Evolutionary conservation across 176 grass and related monocot genomes (phyloP), one percentile per base, ranked within the genome.

Genomic region (Oryza meyeriana): DNA sequence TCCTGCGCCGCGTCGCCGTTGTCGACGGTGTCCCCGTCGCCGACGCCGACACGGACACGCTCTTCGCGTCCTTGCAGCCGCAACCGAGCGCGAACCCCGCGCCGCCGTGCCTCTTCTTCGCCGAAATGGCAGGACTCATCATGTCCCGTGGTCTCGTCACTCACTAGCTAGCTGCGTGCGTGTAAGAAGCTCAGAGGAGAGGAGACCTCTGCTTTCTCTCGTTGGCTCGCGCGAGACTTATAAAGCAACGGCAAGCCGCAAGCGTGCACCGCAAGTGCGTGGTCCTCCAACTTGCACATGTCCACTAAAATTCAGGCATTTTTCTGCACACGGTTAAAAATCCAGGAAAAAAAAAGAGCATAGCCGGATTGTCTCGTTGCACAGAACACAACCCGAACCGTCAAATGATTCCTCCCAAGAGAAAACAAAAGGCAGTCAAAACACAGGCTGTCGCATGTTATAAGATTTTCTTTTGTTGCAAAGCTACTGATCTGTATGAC

Each of bases 1-100:
- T 73, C 74, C 82, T 74, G 82, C 66, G 69, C 18, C 44, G 75
- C 18, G 75, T 71, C 52, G 28, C 68, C 41, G 69, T 44, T 12
- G 64, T 69, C 32, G 88, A 71, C 38, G 71, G 70, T 9, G 87
- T 87, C 31, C 65, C 55, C 2, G 72, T 71, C 16, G 32, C 76
- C 4, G 82, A 69, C 41, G 83, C 42, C 0, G 88, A 87, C 3
- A 94, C 89, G 0, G 90, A 90, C 65, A 90, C 84, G 68, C 83
- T 86, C 88, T 90, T 95, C 13, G 67, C 27, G 74, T 90, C 90
- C 85, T 86, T 95, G 85, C 93, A 95, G 26, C 88, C 76, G 74
- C 88, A 95, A 24, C 75, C 66, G 4, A 95, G 82, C 65, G 66
- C 12, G 48, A 90, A 86, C 45, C 59, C 83, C 4, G 44, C 40